Conservation (phyloP, 768 basidiomycete species). For the Termitomyces heimii region DNA sequence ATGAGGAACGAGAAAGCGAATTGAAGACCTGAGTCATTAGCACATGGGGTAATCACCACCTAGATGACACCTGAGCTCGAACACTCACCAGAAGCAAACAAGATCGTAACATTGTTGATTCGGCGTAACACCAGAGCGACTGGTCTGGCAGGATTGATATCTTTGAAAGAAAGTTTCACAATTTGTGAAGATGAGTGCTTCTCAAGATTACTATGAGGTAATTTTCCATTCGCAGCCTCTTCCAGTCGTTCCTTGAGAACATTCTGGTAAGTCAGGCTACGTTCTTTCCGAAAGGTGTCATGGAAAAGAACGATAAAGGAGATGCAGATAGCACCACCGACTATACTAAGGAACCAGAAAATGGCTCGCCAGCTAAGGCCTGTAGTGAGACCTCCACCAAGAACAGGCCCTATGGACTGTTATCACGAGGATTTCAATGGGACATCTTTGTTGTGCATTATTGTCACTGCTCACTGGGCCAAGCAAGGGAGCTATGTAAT, state of each 20-base stretch:
- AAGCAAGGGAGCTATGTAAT: conserved; percentile 74
- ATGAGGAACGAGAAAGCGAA: conserved; percentile 71
- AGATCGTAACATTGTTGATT: conserved; percentile 61
- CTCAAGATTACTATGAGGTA: conserved; percentile 13
- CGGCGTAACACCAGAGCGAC: conserved; percentile 51
- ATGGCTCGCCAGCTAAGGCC: conserved; percentile 72
- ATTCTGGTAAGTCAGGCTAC: conserved; percentile 77
- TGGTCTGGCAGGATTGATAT: conserved; percentile 71
- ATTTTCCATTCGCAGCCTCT: conserved; percentile 6
- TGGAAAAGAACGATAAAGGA: conserved; percentile 65
- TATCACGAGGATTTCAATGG: background rate
- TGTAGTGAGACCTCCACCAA: conserved; percentile 65
- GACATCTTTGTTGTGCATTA: background rate
- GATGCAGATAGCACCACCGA: conserved; percentile 47
- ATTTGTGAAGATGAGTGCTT: conserved; percentile 18
- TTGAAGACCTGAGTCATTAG: conserved; percentile 43
- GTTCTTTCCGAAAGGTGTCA: conserved; percentile 80
- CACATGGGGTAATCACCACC: background rate
- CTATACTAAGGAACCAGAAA: conserved; percentile 77
- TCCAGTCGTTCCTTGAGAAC: conserved; percentile 44
- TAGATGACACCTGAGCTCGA: background rate
- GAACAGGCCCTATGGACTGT: conserved; percentile 57
- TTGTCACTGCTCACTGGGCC: conserved; percentile 40
- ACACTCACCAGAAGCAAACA: conserved; percentile 59
- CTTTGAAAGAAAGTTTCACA: conserved; percentile 42